Evolutionary conservation across 2,329 filamentous ascomycete species (phyloP).

Genomic region (Aspergillus hiratsukae): DNA sequence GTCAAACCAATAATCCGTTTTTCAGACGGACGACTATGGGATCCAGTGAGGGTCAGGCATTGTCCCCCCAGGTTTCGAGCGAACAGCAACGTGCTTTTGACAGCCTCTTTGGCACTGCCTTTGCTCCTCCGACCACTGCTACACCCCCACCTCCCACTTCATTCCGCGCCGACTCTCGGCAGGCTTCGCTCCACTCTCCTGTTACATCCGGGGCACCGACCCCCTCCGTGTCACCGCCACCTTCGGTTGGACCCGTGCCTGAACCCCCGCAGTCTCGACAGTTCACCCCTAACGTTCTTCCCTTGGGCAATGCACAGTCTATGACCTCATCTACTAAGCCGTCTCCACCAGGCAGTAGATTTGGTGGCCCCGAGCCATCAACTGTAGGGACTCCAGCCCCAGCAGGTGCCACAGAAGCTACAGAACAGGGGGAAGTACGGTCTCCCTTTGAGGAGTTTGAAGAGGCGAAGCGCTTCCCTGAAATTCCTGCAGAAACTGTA

Average conservation of each 20-base stretch:
- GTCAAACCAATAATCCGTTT: conserved; percentile 85
- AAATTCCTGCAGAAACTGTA: conserved; percentile 15
- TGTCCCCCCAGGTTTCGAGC: conserved; percentile 40
- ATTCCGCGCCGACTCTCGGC: conserved; percentile 55
- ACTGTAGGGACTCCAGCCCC: conserved; percentile 44
- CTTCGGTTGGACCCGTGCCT: conserved; percentile 24
- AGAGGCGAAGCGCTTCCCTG: conserved; percentile 18
- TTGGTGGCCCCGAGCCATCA: conserved; percentile 49
- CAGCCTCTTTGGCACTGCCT: conserved; percentile 75
- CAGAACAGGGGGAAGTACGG: conserved; percentile 14
- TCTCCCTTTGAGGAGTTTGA: conserved; percentile 34
- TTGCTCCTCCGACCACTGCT: conserved; percentile 44
- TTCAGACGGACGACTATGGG: conserved; percentile 62
- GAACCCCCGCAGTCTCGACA: conserved; percentile 65
- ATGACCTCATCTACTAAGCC: conserved; percentile 73
- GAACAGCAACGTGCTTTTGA: conserved; percentile 70
- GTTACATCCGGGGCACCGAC: conserved; percentile 50
- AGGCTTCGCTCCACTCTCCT: conserved; percentile 39
- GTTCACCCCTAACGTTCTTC: conserved; percentile 70
- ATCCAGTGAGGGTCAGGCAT: conserved; percentile 44
- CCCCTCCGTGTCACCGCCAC: conserved; percentile 60
- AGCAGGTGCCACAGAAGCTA: conserved; percentile 26
- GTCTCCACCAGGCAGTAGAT: conserved; percentile 65
- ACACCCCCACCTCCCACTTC: conserved; percentile 52
- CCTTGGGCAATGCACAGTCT: conserved; percentile 65